A percentile compares a stretch with the other conserved stretches of the same genome.
Conservation (phyloP, 2,329 filamentous ascomycete species). For the Fusarium praegraminearum region DNA sequence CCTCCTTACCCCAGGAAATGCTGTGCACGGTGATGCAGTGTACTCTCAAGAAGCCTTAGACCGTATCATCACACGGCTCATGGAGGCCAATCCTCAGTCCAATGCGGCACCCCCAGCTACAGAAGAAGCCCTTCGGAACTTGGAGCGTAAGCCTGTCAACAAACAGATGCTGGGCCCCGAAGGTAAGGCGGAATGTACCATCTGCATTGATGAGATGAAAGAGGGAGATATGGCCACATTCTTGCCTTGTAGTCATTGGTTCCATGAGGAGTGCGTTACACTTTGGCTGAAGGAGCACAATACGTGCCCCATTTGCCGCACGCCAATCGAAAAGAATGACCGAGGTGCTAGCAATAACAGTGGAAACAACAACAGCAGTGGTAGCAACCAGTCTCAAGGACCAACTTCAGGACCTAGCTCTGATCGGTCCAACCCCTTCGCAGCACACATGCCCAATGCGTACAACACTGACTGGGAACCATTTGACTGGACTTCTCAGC, state of each 20-base stretch:
- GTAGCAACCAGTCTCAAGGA: constrained; percentile 27
- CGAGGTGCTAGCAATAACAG: constrained; percentile 32
- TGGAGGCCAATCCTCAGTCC: constrained; percentile 82
- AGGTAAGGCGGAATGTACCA: constrained; percentile 86
- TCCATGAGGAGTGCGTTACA: constrained; percentile 84
- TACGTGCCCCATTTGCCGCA: constrained; percentile 87
- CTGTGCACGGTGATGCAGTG: constrained; percentile 80
- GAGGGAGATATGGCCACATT: constrained; percentile 79
- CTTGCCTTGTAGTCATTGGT: constrained; percentile 93
- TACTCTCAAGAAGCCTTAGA: constrained; percentile 93
- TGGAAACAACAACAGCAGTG: constrained; percentile 16
- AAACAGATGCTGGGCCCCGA: constrained; percentile 74
- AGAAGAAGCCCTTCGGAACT: constrained; percentile 75
- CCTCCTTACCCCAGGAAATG: constrained; percentile 66
- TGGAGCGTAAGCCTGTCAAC: constrained; percentile 79
- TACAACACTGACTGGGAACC: constrained; percentile 8
- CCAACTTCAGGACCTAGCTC: constrained; percentile 24
- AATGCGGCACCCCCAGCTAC: constrained; percentile 87
- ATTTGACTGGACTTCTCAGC: neutral
- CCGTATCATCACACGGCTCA: constrained; percentile 85
- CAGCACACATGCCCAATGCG: neutral
- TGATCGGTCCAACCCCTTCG: constrained; percentile 22
- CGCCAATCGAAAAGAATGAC: constrained; percentile 61
- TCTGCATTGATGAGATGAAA: constrained; percentile 89
- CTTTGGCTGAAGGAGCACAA: constrained; percentile 92